Conservation (phyloP, 192 early-diverging fungal genomes). For the Backusella liffmaniae region DNA sequence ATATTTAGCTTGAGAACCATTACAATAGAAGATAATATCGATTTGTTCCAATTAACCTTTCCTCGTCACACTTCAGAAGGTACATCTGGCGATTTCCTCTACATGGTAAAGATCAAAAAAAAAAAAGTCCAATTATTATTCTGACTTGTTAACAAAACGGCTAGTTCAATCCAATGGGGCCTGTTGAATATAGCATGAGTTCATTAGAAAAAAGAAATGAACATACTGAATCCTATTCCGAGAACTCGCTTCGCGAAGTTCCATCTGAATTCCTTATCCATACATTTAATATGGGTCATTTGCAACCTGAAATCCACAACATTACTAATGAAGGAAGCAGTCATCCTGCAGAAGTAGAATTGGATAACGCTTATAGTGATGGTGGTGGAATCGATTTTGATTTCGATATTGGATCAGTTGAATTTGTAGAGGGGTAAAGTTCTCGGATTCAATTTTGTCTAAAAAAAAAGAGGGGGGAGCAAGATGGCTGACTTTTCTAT, state of each 20-base stretch:
- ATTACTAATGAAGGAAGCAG: background rate
- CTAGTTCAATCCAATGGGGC: background rate
- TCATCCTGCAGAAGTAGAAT: background rate
- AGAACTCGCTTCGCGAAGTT: background rate
- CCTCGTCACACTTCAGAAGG: background rate
- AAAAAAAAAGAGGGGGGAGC: too few relatives aligned
- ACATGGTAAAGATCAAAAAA: background rate
- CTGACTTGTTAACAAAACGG: background rate
- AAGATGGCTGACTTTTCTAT: background rate
- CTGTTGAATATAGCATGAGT: background rate
- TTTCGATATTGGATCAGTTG: background rate
- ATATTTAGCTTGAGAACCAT: background rate
- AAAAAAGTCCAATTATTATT: background rate
- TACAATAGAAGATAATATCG: background rate
- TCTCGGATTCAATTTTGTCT: background rate
- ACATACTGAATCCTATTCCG: background rate
- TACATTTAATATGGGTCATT: background rate
- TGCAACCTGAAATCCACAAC: background rate
- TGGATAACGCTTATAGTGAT: background rate
- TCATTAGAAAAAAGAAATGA: background rate
- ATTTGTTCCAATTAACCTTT: background rate
- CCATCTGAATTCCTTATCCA: background rate
- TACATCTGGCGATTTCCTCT: background rate
- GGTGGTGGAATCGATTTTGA: background rate
- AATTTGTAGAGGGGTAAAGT: background rate